These are phyloP conservation scores for Vaccinium corymbosum DNA, from an alignment of 148 eudicot species.

Conservation along the genomic window DNA sequence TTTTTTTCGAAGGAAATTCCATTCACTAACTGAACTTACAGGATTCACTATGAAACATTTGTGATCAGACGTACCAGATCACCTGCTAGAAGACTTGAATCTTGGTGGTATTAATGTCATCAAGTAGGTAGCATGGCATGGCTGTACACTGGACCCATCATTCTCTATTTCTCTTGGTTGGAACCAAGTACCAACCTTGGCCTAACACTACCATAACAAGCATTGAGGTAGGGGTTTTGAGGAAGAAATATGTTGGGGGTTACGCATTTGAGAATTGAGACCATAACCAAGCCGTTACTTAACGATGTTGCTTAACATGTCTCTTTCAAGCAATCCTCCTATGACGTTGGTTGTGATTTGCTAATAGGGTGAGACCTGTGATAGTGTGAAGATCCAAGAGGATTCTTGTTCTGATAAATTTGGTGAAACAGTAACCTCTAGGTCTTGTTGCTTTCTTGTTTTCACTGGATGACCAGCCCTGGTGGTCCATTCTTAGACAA, in stretches of 20 bases:
- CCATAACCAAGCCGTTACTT: not conserved
- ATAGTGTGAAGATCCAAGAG: not conserved
- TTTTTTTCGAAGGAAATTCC: too few species aligned
- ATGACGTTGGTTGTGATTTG: not conserved
- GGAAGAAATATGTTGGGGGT: not conserved
- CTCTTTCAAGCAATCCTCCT: not conserved
- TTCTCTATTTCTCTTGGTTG: constrained; percentile 9
- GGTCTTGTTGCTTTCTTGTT: too few species aligned
- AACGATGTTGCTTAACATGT: not conserved
- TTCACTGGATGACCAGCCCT: too few species aligned
- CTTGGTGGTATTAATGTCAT: constrained; percentile 1
- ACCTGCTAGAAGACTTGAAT: not conserved
- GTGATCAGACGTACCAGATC: not conserved
- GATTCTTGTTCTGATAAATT: not conserved
- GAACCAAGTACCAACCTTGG: not conserved
- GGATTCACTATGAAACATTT: not conserved
- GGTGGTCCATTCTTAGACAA: too few species aligned
- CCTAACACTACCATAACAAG: not conserved
- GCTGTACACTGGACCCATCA: not conserved
- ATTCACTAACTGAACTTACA: not conserved
- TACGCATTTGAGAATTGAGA: not conserved
- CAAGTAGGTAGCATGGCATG: constrained; percentile 15
- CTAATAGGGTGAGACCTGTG: not conserved
- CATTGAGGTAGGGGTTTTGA: not conserved
- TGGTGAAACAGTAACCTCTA: not conserved